Percentiles rank a stretch among this genome's conserved stretches.
phyloP scores from a whole-genome alignment of 805 yeast species.

The Saccharomycopsis javanensis region DNA sequence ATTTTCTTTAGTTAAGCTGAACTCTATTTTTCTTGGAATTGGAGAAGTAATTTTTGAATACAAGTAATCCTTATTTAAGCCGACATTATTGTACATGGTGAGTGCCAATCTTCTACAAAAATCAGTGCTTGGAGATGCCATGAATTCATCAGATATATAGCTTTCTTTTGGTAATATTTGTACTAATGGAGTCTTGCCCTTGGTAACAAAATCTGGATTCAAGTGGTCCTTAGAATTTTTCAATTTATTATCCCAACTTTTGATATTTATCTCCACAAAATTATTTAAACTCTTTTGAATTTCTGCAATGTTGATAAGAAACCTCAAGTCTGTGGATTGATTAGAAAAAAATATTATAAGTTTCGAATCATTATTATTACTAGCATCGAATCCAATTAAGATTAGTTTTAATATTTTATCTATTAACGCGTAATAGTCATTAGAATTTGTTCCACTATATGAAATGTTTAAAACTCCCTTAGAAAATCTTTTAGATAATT shows the following conservation, averaged over 20 bases:
- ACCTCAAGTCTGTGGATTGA: background rate
- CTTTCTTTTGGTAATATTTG: background rate
- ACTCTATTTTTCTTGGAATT: conserved; percentile 34
- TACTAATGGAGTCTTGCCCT: background rate
- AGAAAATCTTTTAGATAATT: conserved; percentile 21
- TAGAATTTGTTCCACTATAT: background rate
- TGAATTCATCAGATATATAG: background rate
- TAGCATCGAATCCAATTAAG: background rate
- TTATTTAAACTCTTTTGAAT: background rate
- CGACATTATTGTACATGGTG: conserved; percentile 50
- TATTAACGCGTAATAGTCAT: background rate
- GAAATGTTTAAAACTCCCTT: background rate
- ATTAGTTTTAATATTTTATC: background rate
- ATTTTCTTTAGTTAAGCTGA: conserved; percentile 33
- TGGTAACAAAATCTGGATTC: background rate
- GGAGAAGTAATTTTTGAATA: conserved; percentile 34
- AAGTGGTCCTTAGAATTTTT: background rate
- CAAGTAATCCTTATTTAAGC: conserved; percentile 26
- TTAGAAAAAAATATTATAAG: background rate
- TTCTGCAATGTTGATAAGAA: background rate
- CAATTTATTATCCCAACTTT: background rate
- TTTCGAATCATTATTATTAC: background rate
- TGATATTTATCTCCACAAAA: background rate
- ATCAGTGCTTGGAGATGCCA: conserved; percentile 24
- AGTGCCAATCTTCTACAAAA: conserved; percentile 34